Base-by-base conservation (phyloP, 805 yeast species). In the Yarrowia sp. region DNA sequence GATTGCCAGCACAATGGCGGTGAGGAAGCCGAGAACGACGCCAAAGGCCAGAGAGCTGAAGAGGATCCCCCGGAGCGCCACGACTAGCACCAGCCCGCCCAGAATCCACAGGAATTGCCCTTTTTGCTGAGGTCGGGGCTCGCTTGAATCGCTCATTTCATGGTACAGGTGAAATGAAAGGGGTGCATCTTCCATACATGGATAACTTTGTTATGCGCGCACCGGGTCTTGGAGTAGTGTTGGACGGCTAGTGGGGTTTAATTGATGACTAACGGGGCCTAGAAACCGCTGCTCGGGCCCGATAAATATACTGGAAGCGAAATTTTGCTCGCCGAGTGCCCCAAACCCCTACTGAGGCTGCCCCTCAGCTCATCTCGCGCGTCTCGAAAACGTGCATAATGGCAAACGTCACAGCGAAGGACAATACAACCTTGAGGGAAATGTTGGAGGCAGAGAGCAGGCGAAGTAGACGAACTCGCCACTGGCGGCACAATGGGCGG, bases 191-290 rank as follows among this genome's bases (percentile, higher is more conserved):
- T 18, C 32, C 22, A 35, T 51, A 51, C 58, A 51, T 51, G 58
- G 42, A 51, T 51, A 51, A 51, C 58, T 51, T 35, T 29, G 38
- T 46, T 49, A 49, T 33, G 41, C 53, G 51, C 55, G 55, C 55
- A 32, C 12, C 9, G 29, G 31, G 10, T n/a, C n/a, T n/a, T n/a
- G 29, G 35, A 4, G 31, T 19, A 19, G 21, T 0, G 31, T 22
- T 2, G 21, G 10, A 8, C 5, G n/a, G 12, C n/a, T n/a, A n/a
- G n/a, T n/a, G n/a, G n/a, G n/a, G n/a, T n/a, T n/a, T n/a, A n/a
- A n/a, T n/a, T n/a, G n/a, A n/a, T n/a, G n/a, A n/a, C n/a, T n/a
- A n/a, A n/a, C n/a, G n/a, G n/a, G n/a, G n/a, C n/a, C n/a, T n/a
- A n/a, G n/a, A n/a, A n/a, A n/a, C n/a, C n/a, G n/a, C n/a, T n/a